Evolutionary conservation across 306 rosid species (phyloP).

Genomic region (Argentina anserina): DNA sequence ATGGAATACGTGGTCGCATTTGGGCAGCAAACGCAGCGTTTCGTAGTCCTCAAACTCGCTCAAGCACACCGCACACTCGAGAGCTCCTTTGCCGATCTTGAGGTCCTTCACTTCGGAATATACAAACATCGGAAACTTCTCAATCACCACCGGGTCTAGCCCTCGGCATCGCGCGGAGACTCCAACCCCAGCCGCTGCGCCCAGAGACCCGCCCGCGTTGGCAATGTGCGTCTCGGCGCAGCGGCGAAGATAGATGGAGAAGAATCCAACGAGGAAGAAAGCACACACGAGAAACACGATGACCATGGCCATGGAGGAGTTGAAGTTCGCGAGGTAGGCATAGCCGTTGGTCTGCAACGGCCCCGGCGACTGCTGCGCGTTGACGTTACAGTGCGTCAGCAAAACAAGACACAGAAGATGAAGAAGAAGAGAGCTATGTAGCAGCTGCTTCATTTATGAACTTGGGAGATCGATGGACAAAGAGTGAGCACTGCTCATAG

Average conservation of each 20-base stretch:
- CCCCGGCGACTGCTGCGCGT: conserved; percentile 36
- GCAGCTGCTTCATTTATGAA: not conserved
- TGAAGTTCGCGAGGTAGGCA: conserved; percentile 23
- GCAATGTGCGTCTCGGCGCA: conserved; percentile 15
- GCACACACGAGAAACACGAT: conserved; percentile 27
- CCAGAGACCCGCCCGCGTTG: not conserved
- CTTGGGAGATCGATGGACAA: not conserved
- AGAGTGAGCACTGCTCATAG: not conserved
- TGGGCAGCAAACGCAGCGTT: conserved; percentile 62
- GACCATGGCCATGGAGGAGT: conserved; percentile 44
- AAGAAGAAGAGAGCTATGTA: not conserved
- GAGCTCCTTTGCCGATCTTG: conserved; percentile 44
- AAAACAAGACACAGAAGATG: not conserved
- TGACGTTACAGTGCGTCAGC: not conserved
- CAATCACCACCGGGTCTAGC: conserved; percentile 39
- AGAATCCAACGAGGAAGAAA: conserved; percentile 25
- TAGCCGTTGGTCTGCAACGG: conserved; percentile 26
- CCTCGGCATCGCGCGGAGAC: conserved; percentile 32
- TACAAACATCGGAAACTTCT: conserved; percentile 50
- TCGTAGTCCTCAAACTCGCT: conserved; percentile 55
- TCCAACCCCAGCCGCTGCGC: not conserved
- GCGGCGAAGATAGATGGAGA: conserved; percentile 30
- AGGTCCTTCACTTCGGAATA: conserved; percentile 53
- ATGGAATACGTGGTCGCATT: conserved; percentile 71
- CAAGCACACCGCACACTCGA: conserved; percentile 76